A percentile compares a stretch with the other conserved stretches of the same genome.
phyloP scores from a whole-genome alignment of 2,329 filamentous ascomycete species.

The Trichoderma koningii region DNA sequence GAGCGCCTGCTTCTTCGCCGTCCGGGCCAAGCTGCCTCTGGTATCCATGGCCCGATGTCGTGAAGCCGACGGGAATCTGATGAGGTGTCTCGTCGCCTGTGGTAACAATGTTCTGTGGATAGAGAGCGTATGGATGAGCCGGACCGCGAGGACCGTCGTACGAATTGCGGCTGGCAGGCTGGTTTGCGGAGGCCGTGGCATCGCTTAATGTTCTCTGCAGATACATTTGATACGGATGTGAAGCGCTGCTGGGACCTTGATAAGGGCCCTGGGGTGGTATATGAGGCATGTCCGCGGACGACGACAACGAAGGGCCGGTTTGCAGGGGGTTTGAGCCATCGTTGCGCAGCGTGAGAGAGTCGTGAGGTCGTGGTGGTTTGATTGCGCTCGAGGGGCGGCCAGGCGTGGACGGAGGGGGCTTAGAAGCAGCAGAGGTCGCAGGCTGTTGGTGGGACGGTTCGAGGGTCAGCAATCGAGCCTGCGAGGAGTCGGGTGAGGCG shows the following conservation, averaged over 20 bases:
- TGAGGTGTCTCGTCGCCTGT: conserved; percentile 50
- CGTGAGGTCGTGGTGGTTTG: conserved; percentile 53
- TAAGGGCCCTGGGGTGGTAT: conserved; percentile 64
- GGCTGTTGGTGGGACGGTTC: conserved; percentile 3
- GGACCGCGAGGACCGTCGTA: conserved; percentile 51
- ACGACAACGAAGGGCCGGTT: conserved; percentile 23
- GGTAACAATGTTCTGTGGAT: conserved; percentile 72
- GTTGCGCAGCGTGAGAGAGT: conserved; percentile 55
- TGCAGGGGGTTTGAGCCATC: conserved; percentile 46
- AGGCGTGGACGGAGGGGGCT: conserved; percentile 32
- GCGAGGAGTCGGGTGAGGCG: conserved; percentile 30
- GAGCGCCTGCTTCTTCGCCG: conserved; percentile 82
- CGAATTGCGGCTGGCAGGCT: conserved; percentile 34
- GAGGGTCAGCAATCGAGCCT: conserved; percentile 8
- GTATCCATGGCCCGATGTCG: conserved; percentile 65
- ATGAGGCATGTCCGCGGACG: conserved; percentile 43
- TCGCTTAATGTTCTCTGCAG: conserved; percentile 71
- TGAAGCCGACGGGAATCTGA: conserved; percentile 72
- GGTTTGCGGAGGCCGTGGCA: conserved; percentile 68
- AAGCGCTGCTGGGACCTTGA: conserved; percentile 70
- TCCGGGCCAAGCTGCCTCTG: conserved; percentile 74
- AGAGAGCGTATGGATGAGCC: conserved; percentile 83
- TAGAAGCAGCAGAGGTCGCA: conserved; percentile 24
- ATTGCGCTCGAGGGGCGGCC: conserved; percentile 57
- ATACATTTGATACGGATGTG: conserved; percentile 84